Base-by-base conservation (phyloP, 192 early-diverging fungal species). In the Gryganskiella cystojenkinii region DNA sequence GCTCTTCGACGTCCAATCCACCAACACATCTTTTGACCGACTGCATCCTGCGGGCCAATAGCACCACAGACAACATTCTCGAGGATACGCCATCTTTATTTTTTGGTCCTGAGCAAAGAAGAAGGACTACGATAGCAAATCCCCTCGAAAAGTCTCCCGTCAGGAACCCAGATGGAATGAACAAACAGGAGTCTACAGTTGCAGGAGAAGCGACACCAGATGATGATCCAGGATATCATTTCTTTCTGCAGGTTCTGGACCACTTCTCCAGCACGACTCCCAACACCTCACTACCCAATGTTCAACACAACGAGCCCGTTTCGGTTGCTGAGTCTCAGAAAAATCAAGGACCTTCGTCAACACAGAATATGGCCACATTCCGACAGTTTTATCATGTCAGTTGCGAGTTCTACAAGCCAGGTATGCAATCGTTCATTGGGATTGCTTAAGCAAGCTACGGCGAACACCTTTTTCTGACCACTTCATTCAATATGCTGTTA, bases 331-430 rank as follows among this genome's bases (percentile, higher is more conserved):
- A 13, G 37, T 13, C 37, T 9, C 7, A 40, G 13, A 40, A 13
- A 9, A 13, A 5, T 42, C 35, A 59, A 2, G 42, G 28, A 15
- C 20, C 33, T 14, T 0, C 53, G 1, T 14, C 44, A 50, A 0
- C 58, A 3, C 7, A 24, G 0, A 42, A n/a, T 9, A 65, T 35
- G 4, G 17, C 13, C 25, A 68, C 65, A 14, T 76, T 76, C 28
- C 58, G 65, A 14, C 73, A 76, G 30, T 58, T 63, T 27, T 76
- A 76, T 33, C 60, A 63, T 42, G 45, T 76, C 61, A 76, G 40
- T 34, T 17, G 15, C 27, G 65, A 76, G 37, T 76, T 68, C 44
- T 76, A 76, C 37, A 76, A 76, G 37, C 73, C 73, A 76, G 64
- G 73, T 76, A 56, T 11, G 30, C 6, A 15, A 31, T 4, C n/a